Conservation (phyloP, 805 yeast species). For the Zygosaccharomyces pseudorouxii region DNA sequence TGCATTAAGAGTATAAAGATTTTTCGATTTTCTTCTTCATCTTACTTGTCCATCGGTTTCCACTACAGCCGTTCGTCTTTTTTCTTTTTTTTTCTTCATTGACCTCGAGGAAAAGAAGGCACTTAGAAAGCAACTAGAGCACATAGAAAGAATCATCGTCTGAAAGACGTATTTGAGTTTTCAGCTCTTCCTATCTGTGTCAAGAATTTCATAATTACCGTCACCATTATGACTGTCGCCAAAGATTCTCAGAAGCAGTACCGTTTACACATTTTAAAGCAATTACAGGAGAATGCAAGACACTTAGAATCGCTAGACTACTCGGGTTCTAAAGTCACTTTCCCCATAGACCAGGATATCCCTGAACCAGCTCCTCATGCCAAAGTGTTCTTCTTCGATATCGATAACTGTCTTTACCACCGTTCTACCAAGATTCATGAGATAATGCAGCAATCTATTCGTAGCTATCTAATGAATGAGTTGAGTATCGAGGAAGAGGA, state of each 20-base stretch:
- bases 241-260: slow-evolving; percentile 15
- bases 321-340: slow-evolving; percentile 33
- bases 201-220: too few species aligned
- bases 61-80: neutral
- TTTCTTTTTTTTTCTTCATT: neutral
- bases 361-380: slow-evolving; percentile 30
- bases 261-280: slow-evolving; percentile 21
- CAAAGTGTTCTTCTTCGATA: slow-evolving; percentile 74
- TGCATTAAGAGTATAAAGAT: neutral
- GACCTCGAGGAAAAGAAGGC: neutral
- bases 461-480: slow-evolving; percentile 66
- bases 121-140: neutral
- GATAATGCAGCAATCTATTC: slow-evolving; percentile 82
- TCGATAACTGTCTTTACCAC: slow-evolving; percentile 85
- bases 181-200: neutral
- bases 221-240: slow-evolving; percentile 15
- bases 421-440: slow-evolving; percentile 74
- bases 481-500: slow-evolving; percentile 62
- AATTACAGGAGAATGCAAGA: slow-evolving; percentile 29
- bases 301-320: slow-evolving; percentile 34
- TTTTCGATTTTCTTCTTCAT: neutral
- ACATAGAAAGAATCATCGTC: neutral
- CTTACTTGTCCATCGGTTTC: neutral
- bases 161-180: neutral
- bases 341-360: slow-evolving; percentile 27